A percentile compares a stretch with the other conserved stretches of the same genome.
These are phyloP conservation scores for Trichosanthes cucumerina DNA, from an alignment of 306 rosid genomes.

Conservation along the genomic window DNA sequence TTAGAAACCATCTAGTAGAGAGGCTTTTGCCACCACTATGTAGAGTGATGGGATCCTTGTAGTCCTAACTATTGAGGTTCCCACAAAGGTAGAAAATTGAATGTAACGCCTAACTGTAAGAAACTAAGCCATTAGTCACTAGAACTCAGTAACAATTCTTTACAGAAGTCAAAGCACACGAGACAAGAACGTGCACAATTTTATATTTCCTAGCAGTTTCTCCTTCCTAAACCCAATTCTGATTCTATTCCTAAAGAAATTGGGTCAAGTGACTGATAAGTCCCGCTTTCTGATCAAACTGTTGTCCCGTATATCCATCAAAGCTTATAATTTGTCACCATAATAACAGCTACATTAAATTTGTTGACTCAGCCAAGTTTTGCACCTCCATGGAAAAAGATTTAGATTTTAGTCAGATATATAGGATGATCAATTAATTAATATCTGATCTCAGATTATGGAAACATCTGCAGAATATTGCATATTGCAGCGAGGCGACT, in stretches of 20 bases:
- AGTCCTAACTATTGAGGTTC: too few relatives aligned
- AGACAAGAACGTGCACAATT: not conserved
- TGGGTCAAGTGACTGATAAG: not conserved
- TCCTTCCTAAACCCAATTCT: not conserved
- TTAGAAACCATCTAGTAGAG: too few relatives aligned
- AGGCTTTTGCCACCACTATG: too few relatives aligned
- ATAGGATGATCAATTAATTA: not conserved
- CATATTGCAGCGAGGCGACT: not conserved
- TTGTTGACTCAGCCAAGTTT: not conserved
- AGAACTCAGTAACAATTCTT: not conserved
- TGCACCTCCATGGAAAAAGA: not conserved
- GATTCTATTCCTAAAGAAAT: not conserved
- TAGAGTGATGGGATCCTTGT: too few relatives aligned
- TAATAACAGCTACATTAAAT: not conserved
- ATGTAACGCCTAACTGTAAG: too few relatives aligned
- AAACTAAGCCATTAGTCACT: too few relatives aligned
- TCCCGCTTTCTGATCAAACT: too few relatives aligned
- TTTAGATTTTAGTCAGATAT: not conserved
- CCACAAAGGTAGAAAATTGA: too few relatives aligned
- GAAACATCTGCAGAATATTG: not conserved
- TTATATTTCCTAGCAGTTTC: not conserved
- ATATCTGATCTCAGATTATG: not conserved
- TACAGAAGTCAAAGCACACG: not conserved
- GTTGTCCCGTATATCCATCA: not conserved
- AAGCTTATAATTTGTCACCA: not conserved